phyloP scores from a whole-genome alignment of 2,329 filamentous ascomycete genomes.

The Chalaropsis ovoidea region DNA sequence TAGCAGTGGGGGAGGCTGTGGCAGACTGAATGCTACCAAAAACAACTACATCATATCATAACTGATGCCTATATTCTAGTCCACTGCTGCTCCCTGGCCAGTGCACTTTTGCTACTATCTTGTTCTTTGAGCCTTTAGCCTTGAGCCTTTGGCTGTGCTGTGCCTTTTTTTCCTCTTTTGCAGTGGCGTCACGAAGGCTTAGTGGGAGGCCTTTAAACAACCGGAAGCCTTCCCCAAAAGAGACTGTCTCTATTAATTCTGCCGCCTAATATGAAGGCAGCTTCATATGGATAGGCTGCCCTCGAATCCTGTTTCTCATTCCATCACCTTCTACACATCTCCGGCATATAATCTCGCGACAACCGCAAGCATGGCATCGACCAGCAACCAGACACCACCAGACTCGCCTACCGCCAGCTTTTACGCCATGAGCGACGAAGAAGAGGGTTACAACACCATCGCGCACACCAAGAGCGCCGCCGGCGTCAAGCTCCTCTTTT shows the following conservation, averaged over 20 bases:
- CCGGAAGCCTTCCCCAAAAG: background rate
- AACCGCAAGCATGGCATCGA: slow-evolving; percentile 25
- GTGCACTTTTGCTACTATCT: background rate
- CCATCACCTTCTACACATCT: background rate
- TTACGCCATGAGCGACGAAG: slow-evolving; percentile 93
- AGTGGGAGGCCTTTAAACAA: slow-evolving; percentile 22
- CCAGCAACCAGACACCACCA: slow-evolving; percentile 33
- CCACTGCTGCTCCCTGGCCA: background rate
- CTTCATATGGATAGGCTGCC: background rate
- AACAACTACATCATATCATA: background rate
- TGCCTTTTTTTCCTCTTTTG: background rate
- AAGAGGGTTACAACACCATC: slow-evolving; percentile 90
- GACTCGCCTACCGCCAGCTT: slow-evolving; percentile 73
- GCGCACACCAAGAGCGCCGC: slow-evolving; percentile 64
- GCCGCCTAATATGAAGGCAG: slow-evolving; percentile 17
- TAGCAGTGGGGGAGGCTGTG: slow-evolving; percentile 6
- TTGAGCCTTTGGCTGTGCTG: no score
- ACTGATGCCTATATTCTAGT: background rate
- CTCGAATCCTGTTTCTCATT: background rate
- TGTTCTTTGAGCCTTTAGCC: no score
- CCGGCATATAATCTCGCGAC: background rate
- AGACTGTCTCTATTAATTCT: slow-evolving; percentile 17
- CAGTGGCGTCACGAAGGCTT: slow-evolving; percentile 20
- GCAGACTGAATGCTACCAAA: background rate
- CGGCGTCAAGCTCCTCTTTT: slow-evolving; percentile 87